A percentile compares a stretch with the other conserved stretches of the same genome.
Evolutionary conservation across 176 grass and related monocot species (phyloP).

Genomic region (Oryza brachyantha): DNA sequence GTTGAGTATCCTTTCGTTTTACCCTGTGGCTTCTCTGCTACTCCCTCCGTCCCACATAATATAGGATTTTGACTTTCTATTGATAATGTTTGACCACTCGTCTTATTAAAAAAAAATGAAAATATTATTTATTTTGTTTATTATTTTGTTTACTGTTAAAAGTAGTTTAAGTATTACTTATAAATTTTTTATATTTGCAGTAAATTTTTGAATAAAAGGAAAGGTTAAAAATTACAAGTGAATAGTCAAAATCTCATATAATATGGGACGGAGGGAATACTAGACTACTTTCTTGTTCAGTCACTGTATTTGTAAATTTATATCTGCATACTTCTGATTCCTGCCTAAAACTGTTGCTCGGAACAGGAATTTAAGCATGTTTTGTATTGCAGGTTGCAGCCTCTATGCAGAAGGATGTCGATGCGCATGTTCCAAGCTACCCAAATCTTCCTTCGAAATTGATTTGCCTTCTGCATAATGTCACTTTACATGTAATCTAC

Average conservation of each 20-base stretch:
- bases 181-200: no score
- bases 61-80: no score
- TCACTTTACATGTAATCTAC: slow-evolving; percentile 65
- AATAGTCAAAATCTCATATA: no score
- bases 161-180: no score
- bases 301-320: not conserved
- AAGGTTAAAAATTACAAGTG: no score
- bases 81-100: no score
- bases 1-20: not conserved
- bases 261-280: no score
- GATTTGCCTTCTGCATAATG: slow-evolving; percentile 61
- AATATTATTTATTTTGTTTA: no score
- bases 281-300: not conserved
- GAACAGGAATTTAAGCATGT: not conserved
- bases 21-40: not conserved
- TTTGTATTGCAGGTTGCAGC: slow-evolving; percentile 55
- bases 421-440: slow-evolving; percentile 67
- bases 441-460: slow-evolving; percentile 65
- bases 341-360: not conserved
- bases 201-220: no score
- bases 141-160: no score
- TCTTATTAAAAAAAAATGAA: no score
- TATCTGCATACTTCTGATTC: not conserved
- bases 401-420: slow-evolving; percentile 68
- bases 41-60: no score